Evolutionary conservation across 2,329 filamentous ascomycete genomes (phyloP).

Genomic region (Venturiaceae sp.): DNA sequence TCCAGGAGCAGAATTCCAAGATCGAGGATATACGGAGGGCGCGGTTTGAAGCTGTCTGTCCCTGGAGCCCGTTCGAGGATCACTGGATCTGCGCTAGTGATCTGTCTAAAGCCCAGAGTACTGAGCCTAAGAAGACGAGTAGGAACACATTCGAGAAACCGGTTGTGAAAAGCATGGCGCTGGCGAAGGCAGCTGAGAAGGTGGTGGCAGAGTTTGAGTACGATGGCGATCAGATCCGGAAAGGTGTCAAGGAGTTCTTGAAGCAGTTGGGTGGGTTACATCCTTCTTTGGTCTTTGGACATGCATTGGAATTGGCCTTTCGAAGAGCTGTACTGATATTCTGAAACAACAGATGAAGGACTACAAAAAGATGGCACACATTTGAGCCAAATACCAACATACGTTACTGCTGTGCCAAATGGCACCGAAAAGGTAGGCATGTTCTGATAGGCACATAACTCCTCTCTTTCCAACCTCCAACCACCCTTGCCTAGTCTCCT

Average conservation of each 20-base stretch:
- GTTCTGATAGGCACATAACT: neutral
- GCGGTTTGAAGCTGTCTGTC: neutral
- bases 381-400: constrained; percentile 93
- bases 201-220: constrained; percentile 84
- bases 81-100: constrained; percentile 4
- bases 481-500: neutral
- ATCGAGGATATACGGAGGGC: neutral
- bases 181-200: constrained; percentile 63
- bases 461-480: too few relatives aligned
- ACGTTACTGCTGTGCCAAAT: constrained; percentile 91
- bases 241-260: constrained; percentile 76
- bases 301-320: constrained; percentile 6
- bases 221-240: constrained; percentile 65
- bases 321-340: neutral
- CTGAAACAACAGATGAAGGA: constrained; percentile 56
- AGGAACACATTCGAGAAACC: neutral
- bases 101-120: neutral
- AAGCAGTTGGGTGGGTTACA: constrained; percentile 59
- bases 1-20: constrained; percentile 13
- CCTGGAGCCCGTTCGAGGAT: constrained; percentile 6
- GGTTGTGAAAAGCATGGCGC: constrained; percentile 9
- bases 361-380: constrained; percentile 67
- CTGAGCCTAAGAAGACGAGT: neutral
- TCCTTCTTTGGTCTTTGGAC: neutral
- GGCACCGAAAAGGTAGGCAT: constrained; percentile 81